phyloP scores from a whole-genome alignment of 2,329 filamentous ascomycete genomes.

The Curvularia hawaiiensis region DNA sequence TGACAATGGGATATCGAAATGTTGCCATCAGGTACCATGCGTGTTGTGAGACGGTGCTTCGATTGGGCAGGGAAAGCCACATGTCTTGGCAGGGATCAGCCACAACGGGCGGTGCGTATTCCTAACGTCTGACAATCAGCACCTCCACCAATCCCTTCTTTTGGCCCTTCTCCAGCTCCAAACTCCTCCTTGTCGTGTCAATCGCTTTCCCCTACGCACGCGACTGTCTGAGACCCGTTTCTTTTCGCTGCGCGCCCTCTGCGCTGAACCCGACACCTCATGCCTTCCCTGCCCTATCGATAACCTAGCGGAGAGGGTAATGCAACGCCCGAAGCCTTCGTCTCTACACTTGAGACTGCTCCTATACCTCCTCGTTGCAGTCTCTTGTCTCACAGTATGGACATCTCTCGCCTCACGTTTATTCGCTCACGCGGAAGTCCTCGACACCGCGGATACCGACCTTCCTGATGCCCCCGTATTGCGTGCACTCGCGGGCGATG shows the following conservation, averaged over 20 bases:
- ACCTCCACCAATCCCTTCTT: constrained; percentile 4
- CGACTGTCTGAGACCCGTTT: constrained; percentile 1
- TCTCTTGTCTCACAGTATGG: constrained; percentile 65
- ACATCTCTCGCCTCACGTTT: constrained; percentile 62
- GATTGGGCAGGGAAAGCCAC: background rate
- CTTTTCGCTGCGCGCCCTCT: constrained; percentile 19
- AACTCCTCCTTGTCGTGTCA: background rate
- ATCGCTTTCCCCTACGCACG: background rate
- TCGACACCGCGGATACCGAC: constrained; percentile 17
- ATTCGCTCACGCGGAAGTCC: constrained; percentile 63
- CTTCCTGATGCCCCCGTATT: constrained; percentile 19
- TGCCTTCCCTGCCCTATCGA: constrained; percentile 24
- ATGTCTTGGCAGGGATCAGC: constrained; percentile 5
- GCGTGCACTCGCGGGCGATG: constrained; percentile 45
- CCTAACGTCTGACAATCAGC: constrained; percentile 3
- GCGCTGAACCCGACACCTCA: constrained; percentile 22
- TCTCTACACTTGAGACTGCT: constrained; percentile 74
- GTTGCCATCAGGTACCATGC: background rate
- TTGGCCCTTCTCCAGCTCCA: background rate
- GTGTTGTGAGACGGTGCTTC: background rate
- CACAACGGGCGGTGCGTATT: background rate
- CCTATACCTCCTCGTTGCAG: constrained; percentile 67
- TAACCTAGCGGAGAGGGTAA: constrained; percentile 37
- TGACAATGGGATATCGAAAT: background rate
- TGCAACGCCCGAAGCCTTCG: constrained; percentile 61